Evolutionary conservation across 768 basidiomycete species (phyloP).

Genomic region (Sporobolomyces pararoseus): DNA sequence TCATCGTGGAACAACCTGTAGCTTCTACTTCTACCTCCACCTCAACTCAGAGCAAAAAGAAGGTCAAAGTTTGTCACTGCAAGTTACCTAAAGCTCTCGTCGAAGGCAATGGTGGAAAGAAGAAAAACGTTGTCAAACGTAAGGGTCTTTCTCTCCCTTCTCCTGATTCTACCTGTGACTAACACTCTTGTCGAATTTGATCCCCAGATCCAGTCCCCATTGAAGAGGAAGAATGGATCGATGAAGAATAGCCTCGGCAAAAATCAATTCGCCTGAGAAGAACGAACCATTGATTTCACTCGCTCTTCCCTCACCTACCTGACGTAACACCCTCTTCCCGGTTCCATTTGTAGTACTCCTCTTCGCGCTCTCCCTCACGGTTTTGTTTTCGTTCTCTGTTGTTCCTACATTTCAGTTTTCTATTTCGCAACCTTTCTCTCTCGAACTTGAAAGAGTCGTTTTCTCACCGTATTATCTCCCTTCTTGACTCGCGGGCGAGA

Average conservation of each 20-base stretch:
- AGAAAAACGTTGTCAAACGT: too few species aligned
- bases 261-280: too few species aligned
- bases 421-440: background rate
- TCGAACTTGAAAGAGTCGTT: too few species aligned
- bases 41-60: constrained; percentile 2
- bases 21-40: background rate
- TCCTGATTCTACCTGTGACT: too few species aligned
- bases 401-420: constrained; percentile 3
- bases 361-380: too few species aligned
- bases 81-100: background rate
- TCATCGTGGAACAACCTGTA: background rate
- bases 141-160: background rate
- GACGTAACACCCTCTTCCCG: too few species aligned
- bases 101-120: background rate
- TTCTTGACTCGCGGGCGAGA: background rate
- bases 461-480: background rate
- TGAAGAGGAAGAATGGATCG: background rate
- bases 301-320: too few species aligned
- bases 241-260: background rate
- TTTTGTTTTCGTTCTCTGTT: too few species aligned
- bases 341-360: too few species aligned
- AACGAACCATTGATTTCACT: too few species aligned
- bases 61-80: background rate
- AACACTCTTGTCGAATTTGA: background rate
- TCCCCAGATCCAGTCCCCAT: background rate